These are phyloP conservation scores for Hibiscus trionum DNA, from an alignment of 345 rosid genomes.

Conservation along the genomic window DNA sequence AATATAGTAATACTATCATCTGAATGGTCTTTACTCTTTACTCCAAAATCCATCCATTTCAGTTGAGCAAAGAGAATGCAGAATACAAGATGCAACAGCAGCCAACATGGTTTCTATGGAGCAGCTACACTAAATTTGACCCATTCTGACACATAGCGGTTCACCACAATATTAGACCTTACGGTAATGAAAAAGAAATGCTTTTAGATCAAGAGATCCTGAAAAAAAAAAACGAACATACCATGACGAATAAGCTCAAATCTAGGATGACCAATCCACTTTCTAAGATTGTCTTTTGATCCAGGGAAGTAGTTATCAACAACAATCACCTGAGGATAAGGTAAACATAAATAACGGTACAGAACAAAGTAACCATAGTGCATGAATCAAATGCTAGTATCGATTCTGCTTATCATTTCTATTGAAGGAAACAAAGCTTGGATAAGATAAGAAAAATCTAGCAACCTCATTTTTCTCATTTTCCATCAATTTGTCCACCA, in stretches of 20 bases:
- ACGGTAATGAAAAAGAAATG: not conserved
- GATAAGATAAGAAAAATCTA: not conserved
- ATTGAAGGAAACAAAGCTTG: not conserved
- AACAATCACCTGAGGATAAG: constrained; percentile 55
- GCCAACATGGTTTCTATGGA: not conserved
- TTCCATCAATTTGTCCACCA: constrained; percentile 87
- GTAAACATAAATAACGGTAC: not conserved
- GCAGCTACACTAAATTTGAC: not conserved
- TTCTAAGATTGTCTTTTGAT: constrained; percentile 74
- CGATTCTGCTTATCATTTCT: not conserved
- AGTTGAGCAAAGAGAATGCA: not conserved
- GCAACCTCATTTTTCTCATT: constrained; percentile 87
- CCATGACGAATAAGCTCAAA: constrained; percentile 98
- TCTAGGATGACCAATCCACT: constrained; percentile 93
- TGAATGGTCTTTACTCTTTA: not conserved
- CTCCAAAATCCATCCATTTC: not conserved
- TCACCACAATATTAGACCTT: not conserved
- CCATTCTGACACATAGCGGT: not conserved
- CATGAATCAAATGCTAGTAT: not conserved
- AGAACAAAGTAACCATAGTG: not conserved
- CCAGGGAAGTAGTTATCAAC: constrained; percentile 93
- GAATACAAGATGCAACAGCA: not conserved
- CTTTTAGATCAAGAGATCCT: not conserved
- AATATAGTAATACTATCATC: not conserved
- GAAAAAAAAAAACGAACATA: constrained; percentile 22